Base-by-base conservation (phyloP, 306 rosid species). In the Cercis canadensis region DNA sequence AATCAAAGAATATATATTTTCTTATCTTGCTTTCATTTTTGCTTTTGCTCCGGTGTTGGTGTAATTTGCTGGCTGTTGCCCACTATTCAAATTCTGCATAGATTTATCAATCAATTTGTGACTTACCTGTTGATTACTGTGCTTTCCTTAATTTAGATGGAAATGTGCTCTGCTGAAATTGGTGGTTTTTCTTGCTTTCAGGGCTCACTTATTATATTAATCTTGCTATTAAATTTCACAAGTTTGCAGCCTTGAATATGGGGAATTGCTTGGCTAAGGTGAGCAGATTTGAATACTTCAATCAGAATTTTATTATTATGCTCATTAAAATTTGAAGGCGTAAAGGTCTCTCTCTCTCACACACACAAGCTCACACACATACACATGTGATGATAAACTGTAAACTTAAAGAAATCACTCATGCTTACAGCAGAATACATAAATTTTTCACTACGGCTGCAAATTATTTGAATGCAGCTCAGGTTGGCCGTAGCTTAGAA, bases 241-340 rank as follows among this genome's bases (percentile, higher is more conserved):
- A 78, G 67, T 83, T 79, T 45, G 77, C n/a, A 55, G 70, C 43
- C 53, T 67, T 46, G 65, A 74, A 76, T 12, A 94, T 94, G 98
- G 98, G 98, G 79, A 67, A 72, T 73, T 94, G 97, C 43, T 7
- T 57, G 51, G 45, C 70, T 76, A 89, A 87, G 97, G 98, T 94
- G 14, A 69, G 89, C 47, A 61, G 39, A 53, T 29, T 41, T 40
- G 51, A 36, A 29, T 33, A 17, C 6, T 9, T 69, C 57, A 29
- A 68, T 66, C 39, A 47, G 59, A 53, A 44, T 56, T 73, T 69
- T 31, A n/a, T 31, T 44, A 16, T 21, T 69, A 4, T 34, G 61
- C 45, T 58, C 47, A 65, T 45, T 60, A 6, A 11, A 72, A 46
- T 47, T 56, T 67, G 24, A 62, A 61, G 33, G 51, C 55, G 33